A percentile compares a stretch with the other conserved stretches of the same genome.
These are phyloP conservation scores for Ophiosphaerella narmari DNA, from an alignment of 2,329 filamentous ascomycete species.

Conservation along the genomic window DNA sequence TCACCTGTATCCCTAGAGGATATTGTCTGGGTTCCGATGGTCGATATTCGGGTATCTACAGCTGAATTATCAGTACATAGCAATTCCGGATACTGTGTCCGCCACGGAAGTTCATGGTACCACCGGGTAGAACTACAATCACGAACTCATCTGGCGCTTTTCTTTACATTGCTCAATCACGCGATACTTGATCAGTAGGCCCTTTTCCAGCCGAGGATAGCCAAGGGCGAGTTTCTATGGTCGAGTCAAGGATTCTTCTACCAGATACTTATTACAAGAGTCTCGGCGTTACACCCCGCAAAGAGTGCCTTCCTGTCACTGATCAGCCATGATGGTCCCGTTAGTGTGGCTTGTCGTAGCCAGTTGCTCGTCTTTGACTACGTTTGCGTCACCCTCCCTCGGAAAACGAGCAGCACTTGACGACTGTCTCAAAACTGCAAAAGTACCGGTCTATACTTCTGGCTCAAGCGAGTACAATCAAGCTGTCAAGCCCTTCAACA, in stretches of 20 bases:
- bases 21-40: too few relatives aligned
- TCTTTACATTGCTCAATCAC: slow-evolving; percentile 1
- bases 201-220: not conserved
- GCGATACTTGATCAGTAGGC: not conserved
- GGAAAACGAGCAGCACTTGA: slow-evolving; percentile 10
- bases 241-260: not conserved
- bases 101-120: not conserved
- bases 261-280: not conserved
- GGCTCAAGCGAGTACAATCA: slow-evolving; percentile 32
- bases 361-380: not conserved
- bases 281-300: not conserved
- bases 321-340: not conserved
- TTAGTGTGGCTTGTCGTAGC: not conserved
- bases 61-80: not conserved
- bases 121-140: too few relatives aligned
- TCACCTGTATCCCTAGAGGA: too few relatives aligned
- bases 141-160: not conserved
- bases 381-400: not conserved
- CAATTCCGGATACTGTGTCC: not conserved
- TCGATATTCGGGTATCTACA: too few relatives aligned
- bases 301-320: not conserved
- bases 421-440: slow-evolving; percentile 20
- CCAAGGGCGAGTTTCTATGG: not conserved
- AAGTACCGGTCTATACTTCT: slow-evolving; percentile 23
- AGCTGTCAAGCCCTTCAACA: slow-evolving; percentile 35